These are phyloP conservation scores for Phytomonas francai DNA, from an alignment of 208 protist species.

Conservation along the genomic window DNA sequence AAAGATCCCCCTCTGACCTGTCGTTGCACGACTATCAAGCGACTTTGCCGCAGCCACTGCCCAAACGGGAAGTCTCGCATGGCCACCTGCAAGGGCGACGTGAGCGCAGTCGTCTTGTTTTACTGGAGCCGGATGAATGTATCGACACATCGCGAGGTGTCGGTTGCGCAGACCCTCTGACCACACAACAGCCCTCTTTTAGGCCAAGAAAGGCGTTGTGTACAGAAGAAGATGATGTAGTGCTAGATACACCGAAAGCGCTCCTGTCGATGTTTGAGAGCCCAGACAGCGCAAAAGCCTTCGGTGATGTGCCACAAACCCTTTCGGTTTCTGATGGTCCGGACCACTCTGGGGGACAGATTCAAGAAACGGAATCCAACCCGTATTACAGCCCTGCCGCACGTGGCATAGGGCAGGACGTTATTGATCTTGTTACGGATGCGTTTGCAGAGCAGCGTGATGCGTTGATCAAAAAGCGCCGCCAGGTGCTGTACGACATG, in stretches of 20 bases:
- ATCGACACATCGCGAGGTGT: background rate
- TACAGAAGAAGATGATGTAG: background rate
- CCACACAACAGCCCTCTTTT: background rate
- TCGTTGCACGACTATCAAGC: background rate
- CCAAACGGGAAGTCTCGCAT: background rate
- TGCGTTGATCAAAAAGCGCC: constrained; percentile 36
- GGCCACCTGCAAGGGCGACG: background rate
- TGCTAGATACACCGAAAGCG: background rate
- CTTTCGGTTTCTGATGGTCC: background rate
- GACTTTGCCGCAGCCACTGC: background rate
- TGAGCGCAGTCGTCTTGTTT: background rate
- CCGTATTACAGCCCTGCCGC: constrained; percentile 21
- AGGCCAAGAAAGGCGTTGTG: background rate
- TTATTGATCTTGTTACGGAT: constrained; percentile 84
- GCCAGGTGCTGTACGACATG: constrained; percentile 72
- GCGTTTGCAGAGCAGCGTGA: constrained; percentile 66
- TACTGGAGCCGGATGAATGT: background rate
- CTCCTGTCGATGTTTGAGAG: background rate
- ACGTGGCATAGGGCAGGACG: constrained; percentile 59
- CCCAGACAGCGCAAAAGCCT: background rate
- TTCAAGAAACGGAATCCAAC: background rate
- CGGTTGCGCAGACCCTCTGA: background rate
- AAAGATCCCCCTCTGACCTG: background rate
- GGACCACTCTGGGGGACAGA: background rate
- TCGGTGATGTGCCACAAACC: background rate